These are phyloP conservation scores for Aspergillus luchuensis DNA, from an alignment of 2,329 filamentous ascomycete species.

Conservation along the genomic window DNA sequence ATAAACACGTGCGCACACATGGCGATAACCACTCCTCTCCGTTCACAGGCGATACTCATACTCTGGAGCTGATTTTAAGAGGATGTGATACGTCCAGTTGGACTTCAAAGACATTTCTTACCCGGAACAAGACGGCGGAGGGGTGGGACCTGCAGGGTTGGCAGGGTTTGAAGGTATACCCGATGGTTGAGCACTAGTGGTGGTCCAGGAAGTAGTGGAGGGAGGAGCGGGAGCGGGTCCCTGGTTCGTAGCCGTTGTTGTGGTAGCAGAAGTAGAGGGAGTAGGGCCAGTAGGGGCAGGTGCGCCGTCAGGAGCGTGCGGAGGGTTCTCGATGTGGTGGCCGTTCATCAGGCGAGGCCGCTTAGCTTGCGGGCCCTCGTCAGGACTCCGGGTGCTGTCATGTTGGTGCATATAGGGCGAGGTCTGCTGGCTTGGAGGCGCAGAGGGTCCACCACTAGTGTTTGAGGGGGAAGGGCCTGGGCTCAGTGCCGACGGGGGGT, in stretches of 20 bases:
- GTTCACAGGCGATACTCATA: neutral
- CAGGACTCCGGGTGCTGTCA: constrained; percentile 26
- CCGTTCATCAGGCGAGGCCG: constrained; percentile 42
- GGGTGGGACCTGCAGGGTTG: constrained; percentile 1
- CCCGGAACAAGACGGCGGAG: constrained; percentile 3
- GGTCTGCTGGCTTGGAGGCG: constrained; percentile 31
- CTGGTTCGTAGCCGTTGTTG: constrained; percentile 15
- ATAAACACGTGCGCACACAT: neutral
- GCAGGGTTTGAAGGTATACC: constrained; percentile 25
- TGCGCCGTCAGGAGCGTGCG: constrained; percentile 8
- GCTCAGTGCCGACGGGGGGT: constrained; percentile 27
- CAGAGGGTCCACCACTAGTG: constrained; percentile 18
- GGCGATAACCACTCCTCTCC: too few relatives aligned
- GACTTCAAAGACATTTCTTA: neutral
- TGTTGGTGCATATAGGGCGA: constrained; percentile 33
- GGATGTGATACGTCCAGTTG: neutral
- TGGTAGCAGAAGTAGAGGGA: neutral
- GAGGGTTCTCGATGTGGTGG: constrained; percentile 11
- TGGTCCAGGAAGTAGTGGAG: constrained; percentile 25
- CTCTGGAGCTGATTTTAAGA: neutral
- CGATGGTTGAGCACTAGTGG: constrained; percentile 26
- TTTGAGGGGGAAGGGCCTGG: constrained; percentile 29
- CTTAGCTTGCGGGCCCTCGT: constrained; percentile 32
- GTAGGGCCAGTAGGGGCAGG: neutral
- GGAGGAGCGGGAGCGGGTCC: constrained; percentile 24